These are phyloP conservation scores for Chalaropsis ovoidea DNA, from an alignment of 2,329 filamentous ascomycete genomes.

Conservation along the genomic window DNA sequence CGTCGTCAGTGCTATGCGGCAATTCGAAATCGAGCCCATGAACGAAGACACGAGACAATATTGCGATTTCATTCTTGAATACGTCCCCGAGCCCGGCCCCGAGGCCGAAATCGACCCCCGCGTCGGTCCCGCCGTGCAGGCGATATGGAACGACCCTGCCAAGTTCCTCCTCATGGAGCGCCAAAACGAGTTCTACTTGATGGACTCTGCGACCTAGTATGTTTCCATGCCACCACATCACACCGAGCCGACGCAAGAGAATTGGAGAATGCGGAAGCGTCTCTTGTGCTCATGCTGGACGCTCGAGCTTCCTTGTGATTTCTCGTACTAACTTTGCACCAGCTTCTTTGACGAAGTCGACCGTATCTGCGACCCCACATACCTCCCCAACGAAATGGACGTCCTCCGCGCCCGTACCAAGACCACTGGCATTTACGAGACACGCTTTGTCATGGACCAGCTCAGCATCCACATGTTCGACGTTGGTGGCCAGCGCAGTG, in stretches of 20 bases:
- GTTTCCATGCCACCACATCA: conserved; percentile 32
- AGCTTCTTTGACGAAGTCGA: conserved; percentile 94
- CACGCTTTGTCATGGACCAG: conserved; percentile 95
- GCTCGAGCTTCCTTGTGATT: neutral
- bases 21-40: conserved; percentile 76
- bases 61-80: conserved; percentile 72
- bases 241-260: neutral
- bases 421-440: conserved; percentile 98
- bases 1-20: conserved; percentile 79
- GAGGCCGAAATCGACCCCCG: conserved; percentile 71
- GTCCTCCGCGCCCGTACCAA: conserved; percentile 93
- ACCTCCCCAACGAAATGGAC: conserved; percentile 88
- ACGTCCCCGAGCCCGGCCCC: conserved; percentile 82
- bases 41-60: conserved; percentile 61
- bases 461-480: conserved; percentile 99
- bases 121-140: conserved; percentile 72
- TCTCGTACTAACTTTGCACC: neutral
- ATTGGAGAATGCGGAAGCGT: too few relatives aligned
- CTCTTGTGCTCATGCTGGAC: neutral
- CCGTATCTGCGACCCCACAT: conserved; percentile 73
- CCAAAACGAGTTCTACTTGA: conserved; percentile 95
- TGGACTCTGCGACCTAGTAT: conserved; percentile 98
- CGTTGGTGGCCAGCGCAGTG: conserved; percentile 90
- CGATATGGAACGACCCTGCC: conserved; percentile 82
- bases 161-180: conserved; percentile 78